phyloP scores from a whole-genome alignment of 495 filamentous ascomycete species.

The Apiosordaria backusii region DNA sequence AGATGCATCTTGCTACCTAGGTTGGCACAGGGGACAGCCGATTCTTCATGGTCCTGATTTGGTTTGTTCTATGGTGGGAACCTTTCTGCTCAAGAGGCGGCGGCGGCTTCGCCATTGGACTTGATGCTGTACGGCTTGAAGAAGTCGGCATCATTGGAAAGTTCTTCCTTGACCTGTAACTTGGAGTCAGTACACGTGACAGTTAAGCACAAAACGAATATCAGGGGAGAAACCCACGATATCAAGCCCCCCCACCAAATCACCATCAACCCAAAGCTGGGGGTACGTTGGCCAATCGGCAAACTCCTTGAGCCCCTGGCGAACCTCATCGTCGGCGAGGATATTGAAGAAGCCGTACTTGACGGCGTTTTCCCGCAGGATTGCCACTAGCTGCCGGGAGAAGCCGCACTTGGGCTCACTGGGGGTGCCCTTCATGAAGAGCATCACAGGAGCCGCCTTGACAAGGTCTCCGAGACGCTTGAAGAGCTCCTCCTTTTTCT shows the following conservation, averaged over 20 bases:
- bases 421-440: conserved; percentile 94
- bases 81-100: conserved; percentile 19
- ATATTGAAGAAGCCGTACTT: conserved; percentile 99
- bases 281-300: conserved; percentile 97
- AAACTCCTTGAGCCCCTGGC: conserved; percentile 91
- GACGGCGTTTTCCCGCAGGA: conserved; percentile 81
- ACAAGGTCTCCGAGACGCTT: conserved; percentile 74
- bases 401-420: conserved; percentile 92
- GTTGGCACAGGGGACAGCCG: not conserved
- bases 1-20: not conserved
- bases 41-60: not conserved
- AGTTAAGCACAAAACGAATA: not conserved
- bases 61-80: not conserved
- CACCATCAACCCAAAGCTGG: conserved; percentile 78
- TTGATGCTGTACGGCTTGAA: conserved; percentile 63
- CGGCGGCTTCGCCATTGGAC: conserved; percentile 33
- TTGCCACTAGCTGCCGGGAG: conserved; percentile 78
- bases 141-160: conserved; percentile 58
- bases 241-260: conserved; percentile 89
- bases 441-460: conserved; percentile 93
- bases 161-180: conserved; percentile 37
- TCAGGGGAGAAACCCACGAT: conserved; percentile 63
- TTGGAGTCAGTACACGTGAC: not conserved
- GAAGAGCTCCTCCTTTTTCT: conserved; percentile 73
- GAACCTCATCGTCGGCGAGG: conserved; percentile 92